phyloP scores from a whole-genome alignment of 805 yeast genomes.

The Myxozyma neotropica region DNA sequence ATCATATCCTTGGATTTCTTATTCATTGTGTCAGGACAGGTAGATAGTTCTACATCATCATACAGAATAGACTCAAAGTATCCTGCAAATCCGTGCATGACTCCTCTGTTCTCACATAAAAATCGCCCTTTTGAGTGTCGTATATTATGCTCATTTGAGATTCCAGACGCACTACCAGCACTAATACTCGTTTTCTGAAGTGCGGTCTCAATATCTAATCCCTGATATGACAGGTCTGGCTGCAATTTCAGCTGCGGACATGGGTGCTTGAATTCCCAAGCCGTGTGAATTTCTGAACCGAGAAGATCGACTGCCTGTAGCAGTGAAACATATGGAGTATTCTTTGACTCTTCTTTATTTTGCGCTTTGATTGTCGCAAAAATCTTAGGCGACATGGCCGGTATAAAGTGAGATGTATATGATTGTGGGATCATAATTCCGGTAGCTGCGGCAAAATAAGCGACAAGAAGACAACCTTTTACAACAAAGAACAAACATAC shows the following conservation, averaged over 20 bases:
- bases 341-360: conserved; percentile 27
- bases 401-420: conserved; percentile 64
- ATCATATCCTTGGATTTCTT: conserved; percentile 49
- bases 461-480: no score
- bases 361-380: conserved; percentile 39
- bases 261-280: conserved; percentile 70
- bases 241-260: not conserved
- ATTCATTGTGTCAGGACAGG: conserved; percentile 47
- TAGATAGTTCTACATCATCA: conserved; percentile 58
- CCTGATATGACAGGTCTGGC: not conserved
- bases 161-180: not conserved
- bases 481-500: no score
- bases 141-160: conserved; percentile 22
- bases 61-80: conserved; percentile 72
- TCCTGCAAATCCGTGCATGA: conserved; percentile 75
- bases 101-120: conserved; percentile 52
- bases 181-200: not conserved
- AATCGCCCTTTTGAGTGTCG: conserved; percentile 43
- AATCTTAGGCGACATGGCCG: conserved; percentile 62
- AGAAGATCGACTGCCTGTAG: conserved; percentile 48
- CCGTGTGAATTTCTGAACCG: conserved; percentile 51
- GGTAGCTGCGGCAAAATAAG: conserved; percentile 40
- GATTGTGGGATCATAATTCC: conserved; percentile 66
- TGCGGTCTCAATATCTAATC: not conserved
- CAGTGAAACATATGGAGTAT: conserved; percentile 52